These are phyloP conservation scores for Phytophthora cactorum DNA, from an alignment of 352 stramenopile species.

Conservation along the genomic window DNA sequence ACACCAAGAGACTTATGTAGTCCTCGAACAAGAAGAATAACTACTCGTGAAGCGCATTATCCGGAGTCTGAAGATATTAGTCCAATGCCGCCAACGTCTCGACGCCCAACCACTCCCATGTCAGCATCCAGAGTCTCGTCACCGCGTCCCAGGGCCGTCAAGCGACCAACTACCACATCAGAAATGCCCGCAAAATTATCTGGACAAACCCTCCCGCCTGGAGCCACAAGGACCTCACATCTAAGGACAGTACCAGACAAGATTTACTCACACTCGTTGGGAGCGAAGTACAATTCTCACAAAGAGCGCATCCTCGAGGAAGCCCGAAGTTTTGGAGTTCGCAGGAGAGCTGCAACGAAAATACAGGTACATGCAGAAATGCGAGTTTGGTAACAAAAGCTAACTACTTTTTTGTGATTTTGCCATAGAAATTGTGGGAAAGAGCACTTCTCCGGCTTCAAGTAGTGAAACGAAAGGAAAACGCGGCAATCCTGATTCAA, in stretches of 20 bases:
- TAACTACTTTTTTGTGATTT: slow-evolving; percentile 8
- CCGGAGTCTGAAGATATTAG: slow-evolving; percentile 21
- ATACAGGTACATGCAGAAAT: slow-evolving; percentile 53
- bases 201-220: slow-evolving; percentile 47
- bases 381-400: not conserved
- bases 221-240: slow-evolving; percentile 56
- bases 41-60: slow-evolving; percentile 9
- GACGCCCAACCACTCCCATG: slow-evolving; percentile 10
- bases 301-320: slow-evolving; percentile 56
- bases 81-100: slow-evolving; percentile 32
- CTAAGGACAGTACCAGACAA: slow-evolving; percentile 48
- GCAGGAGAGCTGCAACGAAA: slow-evolving; percentile 48
- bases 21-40: slow-evolving; percentile 24
- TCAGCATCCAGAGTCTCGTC: slow-evolving; percentile 26
- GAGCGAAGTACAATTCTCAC: slow-evolving; percentile 54
- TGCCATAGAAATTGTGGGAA: slow-evolving; percentile 32
- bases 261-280: slow-evolving; percentile 50
- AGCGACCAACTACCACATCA: slow-evolving; percentile 48
- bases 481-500: slow-evolving; percentile 36
- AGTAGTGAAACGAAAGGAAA: slow-evolving; percentile 18
- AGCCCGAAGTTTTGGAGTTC: slow-evolving; percentile 50
- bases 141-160: slow-evolving; percentile 43
- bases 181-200: slow-evolving; percentile 40
- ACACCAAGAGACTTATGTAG: slow-evolving; percentile 11
- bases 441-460: slow-evolving; percentile 26